phyloP scores from a whole-genome alignment of 768 basidiomycete genomes.

The Ramaria sp. region DNA sequence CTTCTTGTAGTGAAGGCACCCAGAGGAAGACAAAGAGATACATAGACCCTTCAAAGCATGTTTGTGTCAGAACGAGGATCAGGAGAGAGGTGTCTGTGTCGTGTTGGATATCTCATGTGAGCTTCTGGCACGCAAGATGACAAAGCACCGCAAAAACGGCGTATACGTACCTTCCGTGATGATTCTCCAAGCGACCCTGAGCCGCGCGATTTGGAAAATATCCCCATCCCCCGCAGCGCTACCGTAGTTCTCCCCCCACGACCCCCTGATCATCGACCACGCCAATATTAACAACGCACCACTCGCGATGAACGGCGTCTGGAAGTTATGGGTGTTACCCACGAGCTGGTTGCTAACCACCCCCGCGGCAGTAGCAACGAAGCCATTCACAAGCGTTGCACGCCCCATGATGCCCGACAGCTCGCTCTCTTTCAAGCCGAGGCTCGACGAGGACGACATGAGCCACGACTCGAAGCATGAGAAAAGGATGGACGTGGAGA shows the following conservation, averaged over 20 bases:
- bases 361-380: constrained; percentile 59
- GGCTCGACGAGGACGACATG: constrained; percentile 44
- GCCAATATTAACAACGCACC: constrained; percentile 41
- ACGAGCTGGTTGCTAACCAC: constrained; percentile 60
- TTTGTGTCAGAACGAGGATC: constrained; percentile 61
- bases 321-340: constrained; percentile 35
- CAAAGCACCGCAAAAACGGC: too few species aligned
- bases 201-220: constrained; percentile 39
- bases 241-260: constrained; percentile 68
- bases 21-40: constrained; percentile 79
- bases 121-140: too few species aligned
- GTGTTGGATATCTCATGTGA: background rate
- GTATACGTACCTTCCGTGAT: constrained; percentile 34
- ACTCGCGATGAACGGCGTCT: constrained; percentile 58
- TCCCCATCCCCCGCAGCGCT: constrained; percentile 28
- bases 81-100: constrained; percentile 46
- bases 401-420: constrained; percentile 63
- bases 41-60: constrained; percentile 78
- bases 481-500: constrained; percentile 67
- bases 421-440: constrained; percentile 41
- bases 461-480: constrained; percentile 74
- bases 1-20: constrained; percentile 68
- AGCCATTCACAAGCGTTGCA: constrained; percentile 62
- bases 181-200: constrained; percentile 46
- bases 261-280: constrained; percentile 42